phyloP scores from a whole-genome alignment of 139 green algal species.

The Chlorokybus atmophyticus region DNA sequence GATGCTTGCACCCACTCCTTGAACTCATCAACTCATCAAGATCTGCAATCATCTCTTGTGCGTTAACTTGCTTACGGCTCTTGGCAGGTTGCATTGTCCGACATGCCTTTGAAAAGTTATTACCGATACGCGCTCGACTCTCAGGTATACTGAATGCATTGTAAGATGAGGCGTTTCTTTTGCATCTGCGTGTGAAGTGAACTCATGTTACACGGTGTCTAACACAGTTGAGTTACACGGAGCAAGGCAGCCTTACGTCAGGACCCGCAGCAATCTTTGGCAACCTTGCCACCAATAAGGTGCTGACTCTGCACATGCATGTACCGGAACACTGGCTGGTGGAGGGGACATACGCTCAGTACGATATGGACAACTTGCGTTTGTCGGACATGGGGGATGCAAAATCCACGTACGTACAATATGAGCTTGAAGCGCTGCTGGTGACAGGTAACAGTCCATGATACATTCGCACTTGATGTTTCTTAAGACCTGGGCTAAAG shows the following conservation, averaged over 20 bases:
- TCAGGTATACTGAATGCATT: slow-evolving; percentile 40
- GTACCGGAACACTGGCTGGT: slow-evolving; percentile 84
- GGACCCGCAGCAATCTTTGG: slow-evolving; percentile 6
- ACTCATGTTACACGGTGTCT: no score
- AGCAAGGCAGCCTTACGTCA: no score
- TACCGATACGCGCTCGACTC: slow-evolving; percentile 62
- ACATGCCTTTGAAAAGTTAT: slow-evolving; percentile 81
- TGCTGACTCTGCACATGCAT: slow-evolving; percentile 84
- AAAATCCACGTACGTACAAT: slow-evolving; percentile 45
- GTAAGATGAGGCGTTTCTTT: no score
- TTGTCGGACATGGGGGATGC: slow-evolving; percentile 50
- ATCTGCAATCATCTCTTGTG: no score
- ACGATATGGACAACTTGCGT: slow-evolving; percentile 88
- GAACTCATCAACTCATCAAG: no score
- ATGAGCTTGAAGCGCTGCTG: slow-evolving; percentile 85
- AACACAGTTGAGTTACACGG: no score
- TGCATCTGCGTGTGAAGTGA: no score
- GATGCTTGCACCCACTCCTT: no score
- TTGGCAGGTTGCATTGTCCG: slow-evolving; percentile 37
- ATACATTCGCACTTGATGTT: no score
- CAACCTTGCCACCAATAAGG: slow-evolving; percentile 25
- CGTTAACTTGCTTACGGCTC: neutral
- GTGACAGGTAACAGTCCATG: slow-evolving; percentile 66
- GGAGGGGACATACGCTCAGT: slow-evolving; percentile 41
- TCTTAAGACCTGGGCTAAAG: no score